A percentile compares a stretch with the other conserved stretches of the same genome.
These are phyloP conservation scores for Suillus tomentosus DNA, from an alignment of 768 basidiomycete genomes.

Conservation along the genomic window DNA sequence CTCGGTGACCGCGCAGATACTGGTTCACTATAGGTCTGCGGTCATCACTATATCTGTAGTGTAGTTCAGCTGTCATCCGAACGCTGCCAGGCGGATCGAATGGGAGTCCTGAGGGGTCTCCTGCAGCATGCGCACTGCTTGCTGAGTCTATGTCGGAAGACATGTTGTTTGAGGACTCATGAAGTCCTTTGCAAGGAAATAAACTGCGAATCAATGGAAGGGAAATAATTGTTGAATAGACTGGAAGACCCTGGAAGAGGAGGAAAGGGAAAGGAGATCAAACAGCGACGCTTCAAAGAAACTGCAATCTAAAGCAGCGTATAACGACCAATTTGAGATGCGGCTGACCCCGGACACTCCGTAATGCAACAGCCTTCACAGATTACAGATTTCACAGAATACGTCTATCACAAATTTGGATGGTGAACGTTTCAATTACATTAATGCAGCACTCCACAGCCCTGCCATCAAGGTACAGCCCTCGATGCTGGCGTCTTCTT, in stretches of 20 bases:
- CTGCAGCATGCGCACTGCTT: slow-evolving; percentile 33
- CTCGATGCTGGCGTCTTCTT: slow-evolving; percentile 14
- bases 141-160: slow-evolving; percentile 26
- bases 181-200: slow-evolving; percentile 19
- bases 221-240: slow-evolving; percentile 26
- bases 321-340: slow-evolving; percentile 2
- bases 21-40: slow-evolving; percentile 73
- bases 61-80: slow-evolving; percentile 49
- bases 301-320: slow-evolving; percentile 10
- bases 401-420: slow-evolving; percentile 12
- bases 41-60: slow-evolving; percentile 42
- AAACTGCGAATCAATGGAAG: slow-evolving; percentile 16
- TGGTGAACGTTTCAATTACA: background rate
- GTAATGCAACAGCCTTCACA: slow-evolving; percentile 17
- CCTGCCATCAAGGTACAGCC: slow-evolving; percentile 14
- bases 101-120: slow-evolving; percentile 33
- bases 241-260: slow-evolving; percentile 22
- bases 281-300: slow-evolving; percentile 11
- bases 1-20: slow-evolving; percentile 72
- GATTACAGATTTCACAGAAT: slow-evolving; percentile 17
- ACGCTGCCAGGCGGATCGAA: slow-evolving; percentile 47
- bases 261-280: slow-evolving; percentile 25
- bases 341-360: slow-evolving; percentile 33
- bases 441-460: slow-evolving; percentile 1
- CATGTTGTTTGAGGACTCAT: slow-evolving; percentile 32